A percentile compares a stretch with the other conserved stretches of the same genome.
Evolutionary conservation across 176 grass and related monocot genomes (phyloP).

Genomic region (Triticum aestivum): IWGSC_CS_RefSeq_v2.1 NC_057807.1:325052640-325053139

Average conservation of each 20-base stretch:
- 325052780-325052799: conserved; percentile 19
- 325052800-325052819: conserved; percentile 31
- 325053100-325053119: not conserved
- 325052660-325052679: not conserved
- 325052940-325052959: not conserved
- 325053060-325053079: not conserved
- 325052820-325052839: conserved; percentile 6
- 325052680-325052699: not conserved
- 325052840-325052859: conserved; percentile 7
- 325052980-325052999: not conserved
- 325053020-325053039: conserved; percentile 1
- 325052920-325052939: not conserved
- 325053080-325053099: not conserved
- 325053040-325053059: not conserved
- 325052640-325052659: not conserved
- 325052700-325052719: not conserved
- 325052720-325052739: not conserved
- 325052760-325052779: not conserved
- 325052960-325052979: conserved; percentile 9
- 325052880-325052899: conserved; percentile 9
- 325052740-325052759: not conserved
- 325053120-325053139: not conserved
- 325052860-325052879: not conserved
- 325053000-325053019: not conserved
- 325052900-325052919: not conserved